Conservation (phyloP, 495 filamentous ascomycete species). For the Neurospora pannonica region DNA sequence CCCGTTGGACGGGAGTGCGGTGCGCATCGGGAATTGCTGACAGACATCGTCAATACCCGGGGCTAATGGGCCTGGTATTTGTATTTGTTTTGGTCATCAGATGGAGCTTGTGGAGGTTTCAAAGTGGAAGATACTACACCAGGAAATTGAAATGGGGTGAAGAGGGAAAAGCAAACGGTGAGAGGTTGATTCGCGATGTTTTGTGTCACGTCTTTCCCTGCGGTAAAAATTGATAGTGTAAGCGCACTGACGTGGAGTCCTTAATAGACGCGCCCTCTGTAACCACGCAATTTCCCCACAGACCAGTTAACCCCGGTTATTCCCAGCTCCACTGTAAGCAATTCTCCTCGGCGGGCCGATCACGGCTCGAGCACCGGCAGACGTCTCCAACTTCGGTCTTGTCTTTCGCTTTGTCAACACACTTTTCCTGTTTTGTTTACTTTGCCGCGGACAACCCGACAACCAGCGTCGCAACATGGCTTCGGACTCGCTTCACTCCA, state of each 20-base stretch:
- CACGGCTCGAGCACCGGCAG: neutral
- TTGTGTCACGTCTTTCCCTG: neutral
- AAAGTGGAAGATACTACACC: neutral
- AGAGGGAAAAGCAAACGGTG: neutral
- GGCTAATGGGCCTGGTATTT: neutral
- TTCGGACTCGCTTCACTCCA: neutral
- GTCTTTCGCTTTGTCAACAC: neutral
- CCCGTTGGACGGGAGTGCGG: neutral
- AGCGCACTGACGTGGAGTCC: neutral
- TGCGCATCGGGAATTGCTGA: neutral
- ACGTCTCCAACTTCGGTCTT: neutral
- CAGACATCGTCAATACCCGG: neutral
- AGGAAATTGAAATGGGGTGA: neutral
- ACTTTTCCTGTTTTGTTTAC: neutral
- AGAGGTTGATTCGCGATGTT: neutral
- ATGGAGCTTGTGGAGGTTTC: neutral
- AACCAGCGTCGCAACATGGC: neutral
- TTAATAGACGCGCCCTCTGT: neutral
- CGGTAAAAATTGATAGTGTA: neutral
- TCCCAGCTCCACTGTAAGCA: neutral
- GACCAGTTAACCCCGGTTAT: neutral
- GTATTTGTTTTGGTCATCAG: too few relatives aligned
- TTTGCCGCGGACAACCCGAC: neutral
- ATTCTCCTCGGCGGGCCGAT: neutral
- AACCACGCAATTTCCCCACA: neutral